Evolutionary conservation across 257 asterid genomes (phyloP).

Genomic region (Solanum chmielewskii): DNA sequence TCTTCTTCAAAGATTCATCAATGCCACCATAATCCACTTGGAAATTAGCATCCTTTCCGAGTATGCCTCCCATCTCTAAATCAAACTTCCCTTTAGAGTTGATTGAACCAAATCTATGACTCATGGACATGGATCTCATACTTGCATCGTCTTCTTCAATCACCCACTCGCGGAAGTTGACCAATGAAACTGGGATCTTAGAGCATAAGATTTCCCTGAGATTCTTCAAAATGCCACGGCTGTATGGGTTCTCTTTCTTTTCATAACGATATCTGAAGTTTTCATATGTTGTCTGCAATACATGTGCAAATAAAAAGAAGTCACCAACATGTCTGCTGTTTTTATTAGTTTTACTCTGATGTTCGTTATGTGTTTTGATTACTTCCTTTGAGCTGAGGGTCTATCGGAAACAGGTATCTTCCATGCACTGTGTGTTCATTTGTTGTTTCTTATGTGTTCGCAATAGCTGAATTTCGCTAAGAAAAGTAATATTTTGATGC

Average conservation of each 20-base stretch:
- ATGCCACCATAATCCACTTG: slow-evolving; percentile 46
- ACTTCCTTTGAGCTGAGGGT: not conserved
- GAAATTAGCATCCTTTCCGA: slow-evolving; percentile 35
- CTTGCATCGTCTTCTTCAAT: slow-evolving; percentile 38
- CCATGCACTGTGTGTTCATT: not conserved
- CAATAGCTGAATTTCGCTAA: not conserved
- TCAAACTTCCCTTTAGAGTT: slow-evolving; percentile 42
- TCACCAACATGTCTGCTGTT: not conserved
- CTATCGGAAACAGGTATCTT: not conserved
- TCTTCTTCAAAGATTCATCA: slow-evolving; percentile 39
- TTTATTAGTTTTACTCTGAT: not conserved
- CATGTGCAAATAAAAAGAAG: not conserved
- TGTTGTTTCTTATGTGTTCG: not conserved
- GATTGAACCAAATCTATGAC: slow-evolving; percentile 24
- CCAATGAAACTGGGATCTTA: slow-evolving; percentile 27
- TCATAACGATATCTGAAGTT: slow-evolving; percentile 83
- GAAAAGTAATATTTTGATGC: not conserved
- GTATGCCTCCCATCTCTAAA: slow-evolving; percentile 37
- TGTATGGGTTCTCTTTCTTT: slow-evolving; percentile 68
- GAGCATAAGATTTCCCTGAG: slow-evolving; percentile 54
- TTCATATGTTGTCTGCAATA: slow-evolving; percentile 75
- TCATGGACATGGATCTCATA: slow-evolving; percentile 32
- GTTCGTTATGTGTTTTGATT: not conserved
- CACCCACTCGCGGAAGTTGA: slow-evolving; percentile 73
- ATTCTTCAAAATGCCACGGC: slow-evolving; percentile 42